Base-by-base conservation (phyloP, 1,284 basidiomycete genomes). In the Trichosporon inkin region DNA sequence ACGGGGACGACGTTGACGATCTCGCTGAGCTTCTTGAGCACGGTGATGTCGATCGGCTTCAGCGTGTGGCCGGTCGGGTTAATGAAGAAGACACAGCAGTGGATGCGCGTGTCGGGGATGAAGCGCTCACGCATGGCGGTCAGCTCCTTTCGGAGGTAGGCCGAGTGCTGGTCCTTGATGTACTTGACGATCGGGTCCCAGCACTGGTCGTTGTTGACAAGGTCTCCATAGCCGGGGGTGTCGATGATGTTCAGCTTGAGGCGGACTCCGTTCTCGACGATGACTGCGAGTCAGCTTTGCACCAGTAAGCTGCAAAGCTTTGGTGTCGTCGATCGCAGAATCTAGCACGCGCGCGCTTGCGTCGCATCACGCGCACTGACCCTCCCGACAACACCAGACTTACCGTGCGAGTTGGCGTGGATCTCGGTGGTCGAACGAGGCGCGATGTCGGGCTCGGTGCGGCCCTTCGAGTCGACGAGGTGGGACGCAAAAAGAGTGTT, bases 101-200 rank as follows among this genome's bases (percentile, higher is more conserved):
- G 95, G 67, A 99, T 96, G 64, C 96, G 89, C 19, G 95, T 97
- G 81, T 99, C 96, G 75, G 91, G 89, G 71, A 99, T 99, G 82
- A 94, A 92, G 63, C 92, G 88, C 83, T 99, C 96, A 68, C 96
- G 88, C 89, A 94, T 93, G 6, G 96, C 95, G 5, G 96, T 99
- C 64, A 99, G 84, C 82, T 99, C 95, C 82, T 99, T 99, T 78
- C 96, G 89, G 60, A 99, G 86, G 81, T 98, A 99, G 51, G 94
- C 92, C 74, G 90, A 94, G 82, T 99, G 95, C 79, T 99, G 95
- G 83, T 99, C 96, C 74, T 84, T 81, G 77, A 79, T 80, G 80
- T 98, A 96, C 81, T 96, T 96, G 79, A 98, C 85, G 71, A 98
- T 97, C 32, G 95, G 90, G 75, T 99, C 95, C 95, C 95, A 99